Evolutionary conservation across 1,284 basidiomycete species (phyloP), one percentile per base, ranked within the genome.

Genomic region (Irpex sp.): DNA sequence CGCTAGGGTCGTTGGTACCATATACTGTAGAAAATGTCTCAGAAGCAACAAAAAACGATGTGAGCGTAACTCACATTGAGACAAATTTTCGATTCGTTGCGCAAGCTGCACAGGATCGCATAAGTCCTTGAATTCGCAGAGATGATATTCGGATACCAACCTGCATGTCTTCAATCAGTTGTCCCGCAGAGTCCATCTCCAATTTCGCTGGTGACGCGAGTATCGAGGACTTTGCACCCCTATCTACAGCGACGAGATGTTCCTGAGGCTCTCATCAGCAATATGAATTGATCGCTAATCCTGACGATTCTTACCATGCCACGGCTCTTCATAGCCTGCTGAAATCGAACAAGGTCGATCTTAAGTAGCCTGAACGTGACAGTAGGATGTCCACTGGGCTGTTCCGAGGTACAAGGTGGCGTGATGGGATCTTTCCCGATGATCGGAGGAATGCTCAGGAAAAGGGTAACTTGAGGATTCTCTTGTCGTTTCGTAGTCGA

Each of bases 401-500:
- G 59, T 4, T 48, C 26, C 5, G 17, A 36, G 17, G 21, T 5
- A 1, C 57, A n/a, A 9, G 11, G 40, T 11, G 58, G 55, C n/a
- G 60, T 17, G n/a, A 71, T 36, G 1, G 49, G 60, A 6, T 70
- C 56, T 59, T 66, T 67, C 2, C 71, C 70, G 1, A 73, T 59
- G 11, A 62, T 62, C 1, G 71, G 68, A 0, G 61, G 56, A 3
- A 55, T 34, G 5, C 15, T 59, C 47, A 69, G 34, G 1, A 51
- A 58, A 8, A 70, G n/a, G 1, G 51, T 47, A 19, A 69, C 61
- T 1, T 47, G 44, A 11, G 54, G 4, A 82, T 68, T 56, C 70
- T 34, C 65, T 67, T 15, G 64, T 63, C 31, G 70, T 36, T 60
- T 59, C 69, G 15, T 78, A 79, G 11, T 82, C 69, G n/a, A 74